Percentiles rank a stretch among this genome's conserved stretches.
Evolutionary conservation across 2,329 filamentous ascomycete species (phyloP).

Genomic region (Fusarium austroafricanum): DNA sequence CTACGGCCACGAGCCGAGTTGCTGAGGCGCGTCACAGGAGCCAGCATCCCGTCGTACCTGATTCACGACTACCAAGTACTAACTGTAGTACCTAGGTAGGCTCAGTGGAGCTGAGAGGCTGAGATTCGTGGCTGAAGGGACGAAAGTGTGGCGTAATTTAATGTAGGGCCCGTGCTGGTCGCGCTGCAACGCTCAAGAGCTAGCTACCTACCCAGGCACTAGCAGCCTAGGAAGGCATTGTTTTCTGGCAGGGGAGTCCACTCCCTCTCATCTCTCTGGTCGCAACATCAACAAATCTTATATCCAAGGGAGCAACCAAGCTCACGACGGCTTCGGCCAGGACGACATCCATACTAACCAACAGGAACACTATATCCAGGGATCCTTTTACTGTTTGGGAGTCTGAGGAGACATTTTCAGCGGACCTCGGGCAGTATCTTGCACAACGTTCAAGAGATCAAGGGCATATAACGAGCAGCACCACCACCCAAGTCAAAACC

Average conservation of each 20-base stretch:
- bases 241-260: constrained; percentile 40
- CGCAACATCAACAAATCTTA: constrained; percentile 50
- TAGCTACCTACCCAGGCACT: constrained; percentile 21
- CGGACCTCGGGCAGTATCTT: constrained; percentile 2
- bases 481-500: neutral
- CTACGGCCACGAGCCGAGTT: constrained; percentile 29
- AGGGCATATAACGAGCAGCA: constrained; percentile 9
- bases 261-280: constrained; percentile 30
- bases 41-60: constrained; percentile 9
- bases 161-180: constrained; percentile 35
- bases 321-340: constrained; percentile 50
- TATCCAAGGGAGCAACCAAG: constrained; percentile 46
- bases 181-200: constrained; percentile 38
- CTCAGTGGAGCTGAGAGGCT: constrained; percentile 11
- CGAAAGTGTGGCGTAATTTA: constrained; percentile 16
- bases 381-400: neutral
- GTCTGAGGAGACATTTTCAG: neutral
- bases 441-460: constrained; percentile 8
- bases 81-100: constrained; percentile 9
- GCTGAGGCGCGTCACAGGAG: constrained; percentile 44
- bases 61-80: too few species aligned
- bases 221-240: constrained; percentile 17
- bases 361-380: constrained; percentile 14
- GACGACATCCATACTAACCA: constrained; percentile 49
- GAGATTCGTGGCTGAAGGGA: constrained; percentile 28